Evolutionary conservation across 257 asterid genomes (phyloP), one percentile per base, ranked within the genome.

Genomic region (Petunia axillaris): DNA sequence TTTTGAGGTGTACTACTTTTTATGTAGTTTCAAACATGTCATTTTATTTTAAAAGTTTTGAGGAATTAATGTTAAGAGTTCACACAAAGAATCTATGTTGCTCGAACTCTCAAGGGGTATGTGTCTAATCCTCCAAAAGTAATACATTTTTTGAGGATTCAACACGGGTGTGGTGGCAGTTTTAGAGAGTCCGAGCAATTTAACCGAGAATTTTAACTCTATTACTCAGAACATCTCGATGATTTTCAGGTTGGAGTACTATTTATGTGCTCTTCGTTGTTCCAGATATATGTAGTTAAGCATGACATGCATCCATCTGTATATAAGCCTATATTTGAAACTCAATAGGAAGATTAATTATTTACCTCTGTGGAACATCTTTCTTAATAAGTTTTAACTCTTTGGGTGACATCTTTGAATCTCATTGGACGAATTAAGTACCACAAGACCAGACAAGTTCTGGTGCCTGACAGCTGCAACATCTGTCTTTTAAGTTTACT

Each of bases 251-350:
- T 39, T 2, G 55, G 75, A 67, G 15, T 8, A 67, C n/a, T 67
- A 41, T 43, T 43, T 67, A 43, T 67, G 43, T 35, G 75, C 3
- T 67, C 15, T 67, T 67, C 75, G 43, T 43, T 67, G 15, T 41
- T 67, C 75, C 8, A 4, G 14, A 43, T 10, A 40, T 67, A 43
- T 41, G 54, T 67, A 41, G 55, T 14, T 67, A 67, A 15, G 38
- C n/a, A 48, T 67, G 54, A n/a, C 55, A 41, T 67, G 38, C 8
- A 41, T 15, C 38, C 8, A 41, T 15, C 38, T 41, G 1, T n/a
- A 15, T 7, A 38, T 43, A 67, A 67, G 75, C 54, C 15, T n/a
- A n/a, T 67, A 67, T 43, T 67, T 67, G 39, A 67, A 67, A 67
- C 75, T 41, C 54, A 67, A 15, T 40, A 38, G 75, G 50, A 41